These are phyloP conservation scores for Penicillium nucicola DNA, from an alignment of 495 filamentous ascomycete genomes.

Conservation along the genomic window DNA sequence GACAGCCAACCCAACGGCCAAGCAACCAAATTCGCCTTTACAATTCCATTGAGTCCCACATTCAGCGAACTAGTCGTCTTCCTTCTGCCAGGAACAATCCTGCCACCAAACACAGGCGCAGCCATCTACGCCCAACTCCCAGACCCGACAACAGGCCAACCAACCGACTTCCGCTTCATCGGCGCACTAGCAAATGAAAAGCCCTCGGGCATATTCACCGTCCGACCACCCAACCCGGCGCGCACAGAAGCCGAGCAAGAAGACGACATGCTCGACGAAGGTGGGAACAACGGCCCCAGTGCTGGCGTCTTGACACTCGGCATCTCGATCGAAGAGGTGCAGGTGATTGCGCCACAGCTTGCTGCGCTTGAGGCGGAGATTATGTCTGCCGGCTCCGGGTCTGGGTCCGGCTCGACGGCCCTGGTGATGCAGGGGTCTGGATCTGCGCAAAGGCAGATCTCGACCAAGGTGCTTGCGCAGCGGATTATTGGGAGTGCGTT, in stretches of 20 bases:
- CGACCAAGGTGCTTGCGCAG: slow-evolving; percentile 79
- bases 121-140: slow-evolving; percentile 83
- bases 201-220: slow-evolving; percentile 81
- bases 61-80: slow-evolving; percentile 88
- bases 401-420: slow-evolving; percentile 13
- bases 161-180: slow-evolving; percentile 68
- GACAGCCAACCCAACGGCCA: slow-evolving; percentile 45
- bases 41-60: slow-evolving; percentile 50
- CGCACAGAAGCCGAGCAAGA: slow-evolving; percentile 31
- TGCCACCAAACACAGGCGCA: slow-evolving; percentile 76
- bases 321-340: slow-evolving; percentile 74
- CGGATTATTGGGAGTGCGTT: slow-evolving; percentile 96
- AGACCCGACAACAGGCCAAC: slow-evolving; percentile 26
- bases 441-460: slow-evolving; percentile 28
- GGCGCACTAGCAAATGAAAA: slow-evolving; percentile 87
- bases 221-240: slow-evolving; percentile 32
- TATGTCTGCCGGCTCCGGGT: background rate
- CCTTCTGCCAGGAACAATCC: slow-evolving; percentile 71
- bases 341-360: slow-evolving; percentile 67
- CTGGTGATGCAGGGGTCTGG: slow-evolving; percentile 23
- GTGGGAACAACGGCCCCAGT: slow-evolving; percentile 9
- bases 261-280: slow-evolving; percentile 47
- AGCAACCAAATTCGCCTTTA: slow-evolving; percentile 66
- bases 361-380: slow-evolving; percentile 50
- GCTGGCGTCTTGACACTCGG: slow-evolving; percentile 63